Evolutionary conservation across 2,329 filamentous ascomycete species (phyloP).

Genomic region (Aspergillus persii): DNA sequence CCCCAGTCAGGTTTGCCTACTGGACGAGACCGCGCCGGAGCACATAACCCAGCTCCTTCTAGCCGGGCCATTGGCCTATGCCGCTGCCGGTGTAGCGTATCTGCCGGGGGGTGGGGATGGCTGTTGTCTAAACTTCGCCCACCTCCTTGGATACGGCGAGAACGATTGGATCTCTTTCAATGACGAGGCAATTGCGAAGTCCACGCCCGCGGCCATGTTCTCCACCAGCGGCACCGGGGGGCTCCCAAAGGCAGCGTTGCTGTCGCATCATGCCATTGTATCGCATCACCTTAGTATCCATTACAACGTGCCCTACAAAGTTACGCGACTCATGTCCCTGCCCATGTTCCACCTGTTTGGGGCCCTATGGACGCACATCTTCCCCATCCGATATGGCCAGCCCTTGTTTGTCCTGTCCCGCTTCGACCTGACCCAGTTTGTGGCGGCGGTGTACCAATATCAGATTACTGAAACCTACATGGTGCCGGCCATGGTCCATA

Average conservation of each 20-base stretch:
- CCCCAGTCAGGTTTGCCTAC: conserved; percentile 34
- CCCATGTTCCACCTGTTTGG: conserved; percentile 57
- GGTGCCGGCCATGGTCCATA: conserved; percentile 47
- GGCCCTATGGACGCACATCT: conserved; percentile 46
- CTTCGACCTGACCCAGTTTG: conserved; percentile 43
- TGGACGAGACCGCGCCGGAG: conserved; percentile 33
- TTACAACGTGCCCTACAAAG: conserved; percentile 40
- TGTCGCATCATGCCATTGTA: conserved; percentile 59
- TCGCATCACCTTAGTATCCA: conserved; percentile 48
- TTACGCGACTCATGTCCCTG: conserved; percentile 48
- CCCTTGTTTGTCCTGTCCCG: conserved; percentile 49
- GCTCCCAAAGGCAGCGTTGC: conserved; percentile 58
- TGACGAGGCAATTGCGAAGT: conserved; percentile 41
- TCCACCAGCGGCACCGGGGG: conserved; percentile 61
- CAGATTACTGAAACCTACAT: conserved; percentile 50
- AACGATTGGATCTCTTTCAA: conserved; percentile 50
- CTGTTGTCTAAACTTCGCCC: conserved; percentile 26
- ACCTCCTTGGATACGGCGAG: conserved; percentile 46
- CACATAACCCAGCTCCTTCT: conserved; percentile 30
- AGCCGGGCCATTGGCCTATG: conserved; percentile 24
- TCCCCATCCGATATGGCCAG: conserved; percentile 46
- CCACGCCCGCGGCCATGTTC: conserved; percentile 50
- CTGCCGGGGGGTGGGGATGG: conserved; percentile 14
- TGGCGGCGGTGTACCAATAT: conserved; percentile 40
- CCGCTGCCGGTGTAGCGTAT: conserved; percentile 16